phyloP scores from a whole-genome alignment of 1,139 yeast genomes.

The Candida gigantensis region DNA sequence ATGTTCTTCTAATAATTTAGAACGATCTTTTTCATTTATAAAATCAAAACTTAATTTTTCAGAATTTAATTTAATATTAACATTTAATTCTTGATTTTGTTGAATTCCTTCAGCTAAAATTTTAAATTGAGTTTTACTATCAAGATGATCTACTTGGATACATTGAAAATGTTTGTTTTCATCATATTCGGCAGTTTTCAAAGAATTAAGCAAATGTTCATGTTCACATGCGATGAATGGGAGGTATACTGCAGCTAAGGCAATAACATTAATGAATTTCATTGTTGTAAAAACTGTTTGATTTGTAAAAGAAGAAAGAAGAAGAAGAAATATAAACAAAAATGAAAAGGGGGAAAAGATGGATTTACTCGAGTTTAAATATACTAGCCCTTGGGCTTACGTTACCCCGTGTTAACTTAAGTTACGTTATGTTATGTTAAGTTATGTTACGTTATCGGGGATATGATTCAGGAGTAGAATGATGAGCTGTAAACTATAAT shows the following conservation, averaged over 20 bases:
- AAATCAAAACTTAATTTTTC: constrained; percentile 1
- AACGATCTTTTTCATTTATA: constrained; percentile 2
- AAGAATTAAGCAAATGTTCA: constrained; percentile 1
- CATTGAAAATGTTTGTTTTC: not conserved
- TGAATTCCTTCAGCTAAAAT: constrained; percentile 1
- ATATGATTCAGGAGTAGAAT: too few species aligned
- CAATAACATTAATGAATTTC: not conserved
- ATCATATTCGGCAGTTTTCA: not conserved
- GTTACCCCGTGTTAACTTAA: too few species aligned
- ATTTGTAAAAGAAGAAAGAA: too few species aligned
- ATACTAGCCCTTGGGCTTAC: too few species aligned
- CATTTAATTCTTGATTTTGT: not conserved
- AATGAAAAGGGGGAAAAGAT: too few species aligned
- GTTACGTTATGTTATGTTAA: too few species aligned
- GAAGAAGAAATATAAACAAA: too few species aligned
- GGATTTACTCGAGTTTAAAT: too few species aligned
- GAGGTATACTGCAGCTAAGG: not conserved
- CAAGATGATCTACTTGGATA: not conserved
- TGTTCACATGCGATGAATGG: not conserved
- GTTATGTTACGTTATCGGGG: too few species aligned
- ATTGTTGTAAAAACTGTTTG: too few species aligned
- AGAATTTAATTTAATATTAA: not conserved
- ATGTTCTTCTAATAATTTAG: not conserved
- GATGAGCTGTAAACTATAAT: too few species aligned
- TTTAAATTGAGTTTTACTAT: constrained; percentile 1